Percentiles rank a stretch among this genome's conserved stretches.
phyloP scores from a whole-genome alignment of 1,284 basidiomycete species.

The Melanopsichium pennsylvanicum region DNA sequence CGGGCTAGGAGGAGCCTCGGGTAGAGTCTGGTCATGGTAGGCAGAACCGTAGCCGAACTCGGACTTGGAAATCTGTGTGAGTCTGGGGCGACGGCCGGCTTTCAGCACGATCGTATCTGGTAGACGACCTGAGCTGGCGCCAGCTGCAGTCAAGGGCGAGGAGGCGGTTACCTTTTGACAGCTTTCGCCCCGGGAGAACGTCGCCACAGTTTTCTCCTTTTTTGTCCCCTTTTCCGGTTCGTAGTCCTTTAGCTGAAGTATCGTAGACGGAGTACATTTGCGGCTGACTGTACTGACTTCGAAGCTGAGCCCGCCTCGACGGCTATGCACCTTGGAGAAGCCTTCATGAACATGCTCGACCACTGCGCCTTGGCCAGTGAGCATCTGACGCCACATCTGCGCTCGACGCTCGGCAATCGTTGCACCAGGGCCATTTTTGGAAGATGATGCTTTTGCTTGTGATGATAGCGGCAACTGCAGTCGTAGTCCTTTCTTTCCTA shows the following conservation, averaged over 20 bases:
- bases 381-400: slow-evolving; percentile 32
- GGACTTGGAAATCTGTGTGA: slow-evolving; percentile 12
- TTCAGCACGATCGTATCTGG: slow-evolving; percentile 28
- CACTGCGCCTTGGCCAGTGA: slow-evolving; percentile 30
- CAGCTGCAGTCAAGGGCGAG: background rate
- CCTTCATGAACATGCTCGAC: slow-evolving; percentile 22
- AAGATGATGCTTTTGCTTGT: background rate
- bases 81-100: slow-evolving; percentile 20
- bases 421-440: slow-evolving; percentile 3
- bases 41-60: slow-evolving; percentile 51
- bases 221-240: background rate
- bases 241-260: slow-evolving; percentile 23
- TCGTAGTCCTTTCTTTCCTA: slow-evolving; percentile 10
- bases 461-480: slow-evolving; percentile 13
- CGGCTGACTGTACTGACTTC: slow-evolving; percentile 23
- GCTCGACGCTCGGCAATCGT: slow-evolving; percentile 57
- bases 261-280: slow-evolving; percentile 19
- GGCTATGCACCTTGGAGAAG: slow-evolving; percentile 26
- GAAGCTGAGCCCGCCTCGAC: slow-evolving; percentile 37
- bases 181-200: too few relatives aligned
- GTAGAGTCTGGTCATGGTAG: slow-evolving; percentile 21
- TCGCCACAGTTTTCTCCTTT: background rate
- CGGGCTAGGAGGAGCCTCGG: slow-evolving; percentile 58
- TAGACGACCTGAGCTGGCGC: background rate
- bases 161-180: too few relatives aligned